Evolutionary conservation across 495 filamentous ascomycete genomes (phyloP).

Genomic region (Trichoderma reesei): DNA sequence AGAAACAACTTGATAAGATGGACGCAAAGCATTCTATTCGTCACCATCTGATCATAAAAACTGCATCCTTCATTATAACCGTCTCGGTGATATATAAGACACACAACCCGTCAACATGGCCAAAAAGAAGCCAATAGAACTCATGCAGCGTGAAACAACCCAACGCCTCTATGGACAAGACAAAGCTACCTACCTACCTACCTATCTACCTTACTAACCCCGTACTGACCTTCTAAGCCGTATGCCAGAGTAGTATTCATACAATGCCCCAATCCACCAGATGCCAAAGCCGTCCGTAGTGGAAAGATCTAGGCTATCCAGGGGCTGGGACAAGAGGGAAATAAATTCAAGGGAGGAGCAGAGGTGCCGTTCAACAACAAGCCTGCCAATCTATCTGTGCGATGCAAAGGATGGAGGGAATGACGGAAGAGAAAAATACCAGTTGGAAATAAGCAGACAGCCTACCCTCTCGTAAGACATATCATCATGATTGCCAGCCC

Average conservation of each 20-base stretch:
- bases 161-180: neutral
- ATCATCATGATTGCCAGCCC: neutral
- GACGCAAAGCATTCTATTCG: neutral
- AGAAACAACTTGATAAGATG: neutral
- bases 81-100: neutral
- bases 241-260: neutral
- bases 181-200: neutral
- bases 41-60: neutral
- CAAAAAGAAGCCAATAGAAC: no score
- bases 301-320: neutral
- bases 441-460: neutral
- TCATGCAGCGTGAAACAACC: no score
- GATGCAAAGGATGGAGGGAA: neutral
- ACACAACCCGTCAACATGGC: no score
- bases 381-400: neutral
- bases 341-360: neutral
- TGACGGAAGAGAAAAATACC: neutral
- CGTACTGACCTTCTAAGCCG: neutral
- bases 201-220: neutral
- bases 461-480: neutral
- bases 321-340: neutral
- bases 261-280: neutral
- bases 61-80: neutral
- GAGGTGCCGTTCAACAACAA: slow-evolving; percentile 3
- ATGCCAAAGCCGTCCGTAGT: neutral